Percentiles rank a stretch among this genome's conserved stretches.
These are phyloP conservation scores for Solanum hybrid DNA, from an alignment of 305 asterid species.

Conservation along the genomic window DNA sequence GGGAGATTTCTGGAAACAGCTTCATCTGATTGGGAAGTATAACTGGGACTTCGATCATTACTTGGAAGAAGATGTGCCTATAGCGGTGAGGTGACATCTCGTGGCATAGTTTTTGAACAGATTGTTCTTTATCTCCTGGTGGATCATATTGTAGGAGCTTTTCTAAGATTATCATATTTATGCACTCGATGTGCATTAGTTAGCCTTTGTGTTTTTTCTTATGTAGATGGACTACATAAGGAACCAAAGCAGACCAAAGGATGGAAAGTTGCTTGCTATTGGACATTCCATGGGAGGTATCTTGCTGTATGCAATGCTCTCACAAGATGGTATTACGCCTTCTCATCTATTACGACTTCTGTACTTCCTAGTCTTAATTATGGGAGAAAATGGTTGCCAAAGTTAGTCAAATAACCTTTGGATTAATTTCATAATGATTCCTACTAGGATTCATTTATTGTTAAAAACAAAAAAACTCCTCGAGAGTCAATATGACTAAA, in stretches of 20 bases:
- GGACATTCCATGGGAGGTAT: slow-evolving; percentile 99
- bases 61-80: slow-evolving; percentile 91
- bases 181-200: not conserved
- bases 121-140: slow-evolving; percentile 8
- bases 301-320: slow-evolving; percentile 73
- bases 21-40: slow-evolving; percentile 76
- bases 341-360: not conserved
- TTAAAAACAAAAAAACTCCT: not conserved
- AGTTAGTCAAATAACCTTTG: not conserved
- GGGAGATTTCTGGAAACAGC: slow-evolving; percentile 80
- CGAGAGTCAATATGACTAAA: not conserved
- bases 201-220: slow-evolving; percentile 1
- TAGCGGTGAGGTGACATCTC: slow-evolving; percentile 90
- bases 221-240: slow-evolving; percentile 70
- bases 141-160: not conserved
- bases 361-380: not conserved
- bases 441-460: not conserved
- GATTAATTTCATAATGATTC: not conserved
- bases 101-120: slow-evolving; percentile 9
- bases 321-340: slow-evolving; percentile 55
- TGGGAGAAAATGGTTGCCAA: not conserved
- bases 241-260: slow-evolving; percentile 58
- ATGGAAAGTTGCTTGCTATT: slow-evolving; percentile 71
- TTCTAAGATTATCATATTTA: not conserved
- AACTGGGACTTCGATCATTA: slow-evolving; percentile 96